These are phyloP conservation scores for Blastocystis sp. DNA, from an alignment of 352 stramenopile species.

Conservation along the genomic window DNA sequence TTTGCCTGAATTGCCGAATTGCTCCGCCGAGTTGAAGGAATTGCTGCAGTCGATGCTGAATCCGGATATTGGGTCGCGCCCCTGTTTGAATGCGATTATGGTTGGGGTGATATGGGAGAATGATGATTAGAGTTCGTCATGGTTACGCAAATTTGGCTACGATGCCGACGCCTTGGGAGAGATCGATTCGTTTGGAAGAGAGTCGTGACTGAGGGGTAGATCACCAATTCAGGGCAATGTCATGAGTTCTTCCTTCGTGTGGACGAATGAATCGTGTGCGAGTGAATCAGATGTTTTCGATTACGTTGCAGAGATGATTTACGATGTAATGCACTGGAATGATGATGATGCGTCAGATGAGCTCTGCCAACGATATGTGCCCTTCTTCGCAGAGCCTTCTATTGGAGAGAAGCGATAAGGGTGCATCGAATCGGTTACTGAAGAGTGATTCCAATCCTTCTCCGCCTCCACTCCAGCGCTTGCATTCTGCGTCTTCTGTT, in stretches of 20 bases:
- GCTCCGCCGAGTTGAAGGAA: conserved; percentile 1
- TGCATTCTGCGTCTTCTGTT: background rate
- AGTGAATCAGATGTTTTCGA: background rate
- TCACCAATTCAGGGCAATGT: background rate
- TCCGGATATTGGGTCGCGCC: background rate
- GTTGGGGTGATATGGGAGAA: background rate
- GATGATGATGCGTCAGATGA: background rate
- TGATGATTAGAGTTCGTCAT: background rate
- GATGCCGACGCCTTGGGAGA: background rate
- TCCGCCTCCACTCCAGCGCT: background rate
- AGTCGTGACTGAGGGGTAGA: background rate
- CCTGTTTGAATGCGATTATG: background rate
- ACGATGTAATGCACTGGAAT: background rate
- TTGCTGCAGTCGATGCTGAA: conserved; percentile 4
- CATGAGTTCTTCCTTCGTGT: background rate
- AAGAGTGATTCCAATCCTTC: too few species aligned
- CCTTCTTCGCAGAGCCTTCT: too few species aligned
- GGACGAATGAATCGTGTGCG: background rate
- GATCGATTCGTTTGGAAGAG: background rate
- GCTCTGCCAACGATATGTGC: background rate
- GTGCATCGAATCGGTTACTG: too few species aligned
- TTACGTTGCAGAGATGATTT: background rate
- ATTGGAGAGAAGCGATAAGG: too few species aligned
- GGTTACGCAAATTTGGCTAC: background rate
- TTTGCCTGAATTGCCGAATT: background rate